Base-by-base conservation (phyloP, 2,329 filamentous ascomycete species). In the Pseudocercospora macadamiae region DNA sequence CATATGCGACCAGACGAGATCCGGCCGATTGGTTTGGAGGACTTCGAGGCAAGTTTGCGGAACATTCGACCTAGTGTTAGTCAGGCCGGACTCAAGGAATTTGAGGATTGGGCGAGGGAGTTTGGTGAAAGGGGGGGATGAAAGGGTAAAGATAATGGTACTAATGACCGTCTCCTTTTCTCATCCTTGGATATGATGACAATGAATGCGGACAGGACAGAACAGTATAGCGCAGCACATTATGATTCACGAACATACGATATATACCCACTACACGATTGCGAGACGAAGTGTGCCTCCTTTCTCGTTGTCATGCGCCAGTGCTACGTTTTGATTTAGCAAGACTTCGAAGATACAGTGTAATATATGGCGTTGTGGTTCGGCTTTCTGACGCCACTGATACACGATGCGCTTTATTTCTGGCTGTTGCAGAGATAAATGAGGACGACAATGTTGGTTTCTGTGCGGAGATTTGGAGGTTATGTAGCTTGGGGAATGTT, bases 1-100 rank as follows among this genome's bases (percentile, higher is more conserved):
- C 87, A 90, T 65, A 97, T 96, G 82, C 90, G 89, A 0, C 96
- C 95, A 84, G 95, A 99, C 61, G 86, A 97, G 66, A 97, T 99
- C 66, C 83, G 93, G 10, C 88, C 93, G 0, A 97, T 99, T 61
- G 83, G 84, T 54, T 84, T 96, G 55, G 73, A 81, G 36, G 95
- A 99, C 73, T 99, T 99, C 68, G 80, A 90, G 69, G 86, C 90
- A 12, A 96, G 92, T 76, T 78, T 99, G 61, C 78, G 81, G 37
- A 96, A 87, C 14, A 97, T 99, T 64, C 82, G 93, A 47, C 93
- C 95, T 0, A 96, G 91, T 74, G 93, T 99, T 2, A 91, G 90
- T 71, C 89, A 88, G 71, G 82, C 90, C 54, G 92, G 95, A 0
- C 76, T 99, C 36, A 89, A 91, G 71, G 85, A 92, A 71, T 97